These are phyloP conservation scores for Hypoxylon rubiginosum DNA, from an alignment of 2,329 filamentous ascomycete genomes.

Conservation along the genomic window DNA sequence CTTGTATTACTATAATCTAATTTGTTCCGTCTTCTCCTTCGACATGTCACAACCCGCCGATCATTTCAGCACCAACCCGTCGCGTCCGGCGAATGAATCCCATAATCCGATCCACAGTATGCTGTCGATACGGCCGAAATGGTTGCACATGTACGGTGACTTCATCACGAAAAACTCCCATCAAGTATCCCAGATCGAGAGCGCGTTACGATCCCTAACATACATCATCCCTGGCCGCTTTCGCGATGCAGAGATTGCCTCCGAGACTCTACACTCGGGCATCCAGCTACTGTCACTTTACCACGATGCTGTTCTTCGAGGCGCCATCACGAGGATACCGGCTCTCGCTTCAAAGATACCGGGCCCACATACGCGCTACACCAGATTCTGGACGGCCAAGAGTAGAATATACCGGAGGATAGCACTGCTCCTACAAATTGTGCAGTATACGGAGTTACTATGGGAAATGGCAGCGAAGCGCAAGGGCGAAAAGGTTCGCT, in stretches of 20 bases:
- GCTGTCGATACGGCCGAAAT: conserved; percentile 72
- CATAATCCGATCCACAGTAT: conserved; percentile 57
- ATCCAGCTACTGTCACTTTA: conserved; percentile 93
- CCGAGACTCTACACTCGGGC: conserved; percentile 89
- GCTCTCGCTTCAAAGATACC: conserved; percentile 66
- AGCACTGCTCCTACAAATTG: conserved; percentile 86
- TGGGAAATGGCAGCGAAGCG: conserved; percentile 97
- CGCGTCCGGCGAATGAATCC: conserved; percentile 41
- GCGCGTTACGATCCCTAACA: conserved; percentile 88
- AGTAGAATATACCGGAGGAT: conserved; percentile 82
- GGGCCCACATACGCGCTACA: conserved; percentile 74
- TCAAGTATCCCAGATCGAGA: conserved; percentile 95
- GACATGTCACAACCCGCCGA: conserved; percentile 45
- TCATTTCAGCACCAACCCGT: conserved; percentile 38
- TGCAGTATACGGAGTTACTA: conserved; percentile 94
- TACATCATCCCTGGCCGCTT: conserved; percentile 96
- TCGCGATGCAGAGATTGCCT: conserved; percentile 93
- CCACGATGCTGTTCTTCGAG: conserved; percentile 87
- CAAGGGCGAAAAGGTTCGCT: conserved; percentile 82
- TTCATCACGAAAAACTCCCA: conserved; percentile 96
- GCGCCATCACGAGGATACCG: conserved; percentile 72
- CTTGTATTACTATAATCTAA: conserved; percentile 6
- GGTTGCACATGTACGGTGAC: conserved; percentile 81
- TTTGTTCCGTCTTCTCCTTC: conserved; percentile 18
- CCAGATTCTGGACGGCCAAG: conserved; percentile 73